These are phyloP conservation scores for Priceomyces fermenticarens DNA, from an alignment of 805 yeast genomes.

Conservation along the genomic window DNA sequence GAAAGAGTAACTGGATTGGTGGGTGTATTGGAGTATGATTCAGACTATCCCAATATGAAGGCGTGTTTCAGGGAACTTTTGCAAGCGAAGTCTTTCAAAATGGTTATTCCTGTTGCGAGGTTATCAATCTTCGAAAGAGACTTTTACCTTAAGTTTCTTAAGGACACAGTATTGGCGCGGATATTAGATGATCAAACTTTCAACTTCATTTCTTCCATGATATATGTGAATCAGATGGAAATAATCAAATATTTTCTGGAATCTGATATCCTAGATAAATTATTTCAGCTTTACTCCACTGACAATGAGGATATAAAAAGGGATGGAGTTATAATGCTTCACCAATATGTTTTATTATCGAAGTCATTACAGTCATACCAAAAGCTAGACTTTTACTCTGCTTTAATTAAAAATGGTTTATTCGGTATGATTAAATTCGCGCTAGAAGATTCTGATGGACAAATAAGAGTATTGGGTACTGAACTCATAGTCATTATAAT, in stretches of 20 bases:
- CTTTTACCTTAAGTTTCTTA: conserved; percentile 73
- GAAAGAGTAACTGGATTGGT: conserved; percentile 48
- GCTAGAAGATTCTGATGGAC: conserved; percentile 46
- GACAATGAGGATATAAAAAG: conserved; percentile 34
- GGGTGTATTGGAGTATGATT: conserved; percentile 85
- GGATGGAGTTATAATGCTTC: conserved; percentile 75
- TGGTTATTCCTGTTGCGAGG: conserved; percentile 62
- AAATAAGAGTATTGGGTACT: conserved; percentile 66
- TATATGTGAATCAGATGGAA: conserved; percentile 65
- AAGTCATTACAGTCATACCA: conserved; percentile 62
- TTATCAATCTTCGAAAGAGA: conserved; percentile 64
- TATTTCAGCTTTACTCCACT: conserved; percentile 56
- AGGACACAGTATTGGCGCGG: conserved; percentile 83
- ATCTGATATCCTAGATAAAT: conserved; percentile 49
- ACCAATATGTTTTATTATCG: conserved; percentile 76
- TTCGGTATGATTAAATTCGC: conserved; percentile 72
- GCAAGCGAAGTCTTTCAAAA: conserved; percentile 59
- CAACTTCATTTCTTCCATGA: conserved; percentile 61
- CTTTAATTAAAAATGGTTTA: conserved; percentile 65
- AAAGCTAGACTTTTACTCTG: conserved; percentile 60
- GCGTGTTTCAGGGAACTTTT: conserved; percentile 76
- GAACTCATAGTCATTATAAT: conserved; percentile 78
- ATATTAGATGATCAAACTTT: conserved; percentile 78
- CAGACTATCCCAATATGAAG: conserved; percentile 76
- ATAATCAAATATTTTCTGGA: conserved; percentile 58